phyloP scores from a whole-genome alignment of 2,329 filamentous ascomycete species.

The Aschersonia sp. region DNA sequence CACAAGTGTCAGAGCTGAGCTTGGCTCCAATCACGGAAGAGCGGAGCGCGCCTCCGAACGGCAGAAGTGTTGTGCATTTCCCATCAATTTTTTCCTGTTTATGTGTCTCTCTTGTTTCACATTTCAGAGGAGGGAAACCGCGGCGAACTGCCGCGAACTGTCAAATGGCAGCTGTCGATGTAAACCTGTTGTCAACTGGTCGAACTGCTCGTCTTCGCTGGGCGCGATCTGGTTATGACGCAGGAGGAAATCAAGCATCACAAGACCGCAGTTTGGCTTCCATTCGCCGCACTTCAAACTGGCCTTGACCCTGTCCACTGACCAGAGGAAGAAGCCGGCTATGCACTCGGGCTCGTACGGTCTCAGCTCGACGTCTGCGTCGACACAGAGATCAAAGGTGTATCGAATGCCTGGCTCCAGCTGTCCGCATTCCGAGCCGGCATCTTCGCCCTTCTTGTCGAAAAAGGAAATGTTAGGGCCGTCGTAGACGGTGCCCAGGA shows the following conservation, averaged over 20 bases:
- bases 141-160: no score
- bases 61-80: no score
- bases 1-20: no score
- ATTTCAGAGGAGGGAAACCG: no score
- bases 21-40: no score
- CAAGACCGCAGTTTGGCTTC: conserved; percentile 25
- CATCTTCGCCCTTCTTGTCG: conserved; percentile 16
- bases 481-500: conserved; percentile 10
- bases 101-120: no score
- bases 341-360: conserved; percentile 13
- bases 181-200: conserved; percentile 9
- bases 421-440: conserved; percentile 16
- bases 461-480: conserved; percentile 17
- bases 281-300: conserved; percentile 12
- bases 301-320: conserved; percentile 15
- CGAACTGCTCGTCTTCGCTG: conserved; percentile 10
- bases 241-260: conserved; percentile 22
- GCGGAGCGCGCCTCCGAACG: no score
- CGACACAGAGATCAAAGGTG: conserved; percentile 19
- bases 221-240: conserved; percentile 13
- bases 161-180: conserved; percentile 13
- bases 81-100: no score
- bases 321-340: conserved; percentile 13
- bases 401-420: conserved; percentile 23
- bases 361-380: conserved; percentile 9